Evolutionary conservation across 1,284 basidiomycete genomes (phyloP).

Genomic region (Cerioporus squamosus): DNA sequence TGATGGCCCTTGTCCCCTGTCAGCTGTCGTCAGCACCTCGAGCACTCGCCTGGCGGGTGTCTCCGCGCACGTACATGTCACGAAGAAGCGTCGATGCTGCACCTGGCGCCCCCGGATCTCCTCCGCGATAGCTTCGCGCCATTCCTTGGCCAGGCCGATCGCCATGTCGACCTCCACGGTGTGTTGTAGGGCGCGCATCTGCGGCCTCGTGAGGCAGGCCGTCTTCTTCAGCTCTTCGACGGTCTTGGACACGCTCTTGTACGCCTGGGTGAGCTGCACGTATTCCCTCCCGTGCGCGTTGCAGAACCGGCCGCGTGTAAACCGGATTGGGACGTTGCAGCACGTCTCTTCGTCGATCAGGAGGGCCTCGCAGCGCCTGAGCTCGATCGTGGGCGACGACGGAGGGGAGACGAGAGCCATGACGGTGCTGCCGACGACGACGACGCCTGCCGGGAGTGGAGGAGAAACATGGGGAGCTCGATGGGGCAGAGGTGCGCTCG

Average conservation of each 20-base stretch:
- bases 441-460: too few species aligned
- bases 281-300: slow-evolving; percentile 5
- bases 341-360: slow-evolving; percentile 5
- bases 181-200: background rate
- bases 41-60: background rate
- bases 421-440: background rate
- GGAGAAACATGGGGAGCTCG: too few species aligned
- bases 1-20: slow-evolving; percentile 6
- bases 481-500: too few species aligned
- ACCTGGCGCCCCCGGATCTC: slow-evolving; percentile 5
- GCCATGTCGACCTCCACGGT: background rate
- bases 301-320: slow-evolving; percentile 1
- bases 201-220: background rate
- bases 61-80: background rate
- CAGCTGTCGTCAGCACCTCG: background rate
- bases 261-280: slow-evolving; percentile 8
- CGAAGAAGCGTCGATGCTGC: slow-evolving; percentile 8
- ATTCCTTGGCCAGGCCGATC: background rate
- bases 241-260: slow-evolving; percentile 6
- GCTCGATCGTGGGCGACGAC: background rate
- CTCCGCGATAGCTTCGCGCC: slow-evolving; percentile 2
- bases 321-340: background rate
- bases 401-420: slow-evolving; percentile 1
- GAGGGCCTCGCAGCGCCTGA: slow-evolving; percentile 7
- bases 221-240: slow-evolving; percentile 1